Evolutionary conservation across 1,139 yeast species (phyloP).

Genomic region (Kodamaea anthophila): DNA sequence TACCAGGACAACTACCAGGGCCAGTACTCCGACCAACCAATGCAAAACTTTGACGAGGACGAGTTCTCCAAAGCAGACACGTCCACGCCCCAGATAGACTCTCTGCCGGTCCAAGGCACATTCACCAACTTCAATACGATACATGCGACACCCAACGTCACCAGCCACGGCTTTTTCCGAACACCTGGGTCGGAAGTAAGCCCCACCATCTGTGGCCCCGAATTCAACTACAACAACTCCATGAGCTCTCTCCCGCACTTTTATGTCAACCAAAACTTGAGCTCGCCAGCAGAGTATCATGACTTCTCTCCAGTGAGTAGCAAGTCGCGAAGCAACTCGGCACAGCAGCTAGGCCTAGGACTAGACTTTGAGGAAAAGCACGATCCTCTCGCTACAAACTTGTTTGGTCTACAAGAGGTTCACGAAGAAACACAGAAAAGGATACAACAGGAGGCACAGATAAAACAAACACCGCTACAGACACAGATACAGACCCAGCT

Average conservation of each 20-base stretch:
- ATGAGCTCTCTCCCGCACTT: conserved; percentile 4
- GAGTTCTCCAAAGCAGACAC: conserved; percentile 1
- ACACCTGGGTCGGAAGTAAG: conserved; percentile 10
- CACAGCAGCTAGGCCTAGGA: conserved; percentile 3
- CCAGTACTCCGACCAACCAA: not conserved
- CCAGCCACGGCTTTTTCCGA: conserved; percentile 5
- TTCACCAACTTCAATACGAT: conserved; percentile 6
- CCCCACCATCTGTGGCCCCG: conserved; percentile 7
- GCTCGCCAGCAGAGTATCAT: conserved; percentile 2
- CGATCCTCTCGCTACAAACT: too few species aligned
- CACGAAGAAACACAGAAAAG: too few species aligned
- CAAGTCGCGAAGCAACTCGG: conserved; percentile 4
- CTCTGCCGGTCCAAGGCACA: conserved; percentile 7
- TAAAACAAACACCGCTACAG: too few species aligned
- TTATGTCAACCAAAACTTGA: conserved; percentile 5
- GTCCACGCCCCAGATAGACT: conserved; percentile 6
- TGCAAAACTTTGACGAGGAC: conserved; percentile 1
- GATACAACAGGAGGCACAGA: too few species aligned
- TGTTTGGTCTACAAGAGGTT: too few species aligned
- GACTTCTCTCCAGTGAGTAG: conserved; percentile 5
- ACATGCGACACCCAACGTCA: conserved; percentile 5
- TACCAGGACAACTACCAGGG: not conserved
- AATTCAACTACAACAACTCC: conserved; percentile 1
- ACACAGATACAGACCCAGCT: too few species aligned
- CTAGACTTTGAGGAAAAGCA: too few species aligned